Conservation (phyloP, 371 early-diverging fungal genomes). For the Rhizopus microsporus region DNA sequence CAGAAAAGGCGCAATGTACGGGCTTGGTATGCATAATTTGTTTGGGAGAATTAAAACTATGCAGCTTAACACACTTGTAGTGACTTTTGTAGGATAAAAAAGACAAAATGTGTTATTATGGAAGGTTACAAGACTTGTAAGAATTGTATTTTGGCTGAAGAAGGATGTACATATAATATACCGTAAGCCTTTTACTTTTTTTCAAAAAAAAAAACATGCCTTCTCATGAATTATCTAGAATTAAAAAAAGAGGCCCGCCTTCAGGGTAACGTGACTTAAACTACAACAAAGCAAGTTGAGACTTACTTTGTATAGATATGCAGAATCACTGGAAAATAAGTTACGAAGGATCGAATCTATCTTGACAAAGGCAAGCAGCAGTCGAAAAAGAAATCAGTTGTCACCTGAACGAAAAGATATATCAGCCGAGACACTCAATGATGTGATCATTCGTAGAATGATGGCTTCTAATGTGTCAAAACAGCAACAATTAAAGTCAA, state of each 20-base stretch:
- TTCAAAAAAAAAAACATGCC: neutral
- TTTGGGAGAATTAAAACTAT: no score
- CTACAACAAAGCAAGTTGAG: neutral
- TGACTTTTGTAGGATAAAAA: conserved; percentile 29
- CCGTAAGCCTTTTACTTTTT: conserved; percentile 8
- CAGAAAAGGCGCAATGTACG: no score
- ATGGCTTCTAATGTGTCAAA: neutral
- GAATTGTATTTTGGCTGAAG: conserved; percentile 20
- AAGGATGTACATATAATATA: conserved; percentile 25
- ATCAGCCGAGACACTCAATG: neutral
- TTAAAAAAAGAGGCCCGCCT: conserved; percentile 28
- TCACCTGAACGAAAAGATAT: neutral
- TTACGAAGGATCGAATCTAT: conserved; percentile 16
- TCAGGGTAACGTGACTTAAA: conserved; percentile 18
- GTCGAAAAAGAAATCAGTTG: neutral
- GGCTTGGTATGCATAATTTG: no score
- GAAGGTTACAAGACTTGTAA: conserved; percentile 19
- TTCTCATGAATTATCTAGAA: conserved; percentile 2
- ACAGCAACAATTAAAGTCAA: neutral
- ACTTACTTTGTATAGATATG: conserved; percentile 3
- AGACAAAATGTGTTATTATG: conserved; percentile 21
- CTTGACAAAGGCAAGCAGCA: neutral
- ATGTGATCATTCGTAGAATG: neutral
- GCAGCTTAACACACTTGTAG: neutral
- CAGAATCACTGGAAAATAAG: conserved; percentile 11